Percentiles rank a stretch among this genome's conserved stretches.
phyloP scores from a whole-genome alignment of 2,329 filamentous ascomycete genomes.

The Fusarium sp. region DNA sequence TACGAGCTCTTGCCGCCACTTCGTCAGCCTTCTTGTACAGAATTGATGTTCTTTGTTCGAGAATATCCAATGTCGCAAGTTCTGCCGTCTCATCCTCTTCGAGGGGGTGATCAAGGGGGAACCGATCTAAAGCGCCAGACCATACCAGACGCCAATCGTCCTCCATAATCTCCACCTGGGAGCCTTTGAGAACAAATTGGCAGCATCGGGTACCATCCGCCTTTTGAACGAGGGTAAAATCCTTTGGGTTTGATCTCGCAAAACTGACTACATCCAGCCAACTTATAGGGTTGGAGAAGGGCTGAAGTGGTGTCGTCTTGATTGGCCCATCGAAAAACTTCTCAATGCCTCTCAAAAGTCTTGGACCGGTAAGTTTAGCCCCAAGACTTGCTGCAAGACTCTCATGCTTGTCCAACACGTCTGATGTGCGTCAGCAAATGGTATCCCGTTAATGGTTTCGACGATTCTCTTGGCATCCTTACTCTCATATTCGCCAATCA shows the following conservation, averaged over 20 bases:
- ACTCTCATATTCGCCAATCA: constrained; percentile 82
- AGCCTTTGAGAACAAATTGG: constrained; percentile 82
- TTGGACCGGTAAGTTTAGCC: constrained; percentile 81
- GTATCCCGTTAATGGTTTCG: constrained; percentile 6
- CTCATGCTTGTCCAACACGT: constrained; percentile 83
- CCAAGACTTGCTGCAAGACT: constrained; percentile 86
- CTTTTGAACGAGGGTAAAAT: constrained; percentile 76
- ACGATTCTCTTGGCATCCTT: constrained; percentile 16
- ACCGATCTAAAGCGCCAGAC: constrained; percentile 81
- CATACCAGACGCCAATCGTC: constrained; percentile 87
- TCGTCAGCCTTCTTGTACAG: constrained; percentile 85
- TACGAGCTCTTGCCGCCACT: constrained; percentile 67
- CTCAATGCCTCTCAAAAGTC: constrained; percentile 86
- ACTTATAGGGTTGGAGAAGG: constrained; percentile 69
- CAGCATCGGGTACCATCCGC: constrained; percentile 76
- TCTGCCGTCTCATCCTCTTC: constrained; percentile 89
- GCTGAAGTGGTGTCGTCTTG: constrained; percentile 59
- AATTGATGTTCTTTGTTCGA: constrained; percentile 79
- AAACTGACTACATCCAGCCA: constrained; percentile 91
- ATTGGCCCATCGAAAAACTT: constrained; percentile 85
- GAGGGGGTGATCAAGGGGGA: constrained; percentile 80
- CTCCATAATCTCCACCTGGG: constrained; percentile 84
- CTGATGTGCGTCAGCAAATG: constrained; percentile 48
- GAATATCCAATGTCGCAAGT: constrained; percentile 80
- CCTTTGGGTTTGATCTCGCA: constrained; percentile 79